Evolutionary conservation across 2,329 filamentous ascomycete genomes (phyloP), one percentile per base, ranked within the genome.

Genomic region (Cladobotryum mycophilum): DNA sequence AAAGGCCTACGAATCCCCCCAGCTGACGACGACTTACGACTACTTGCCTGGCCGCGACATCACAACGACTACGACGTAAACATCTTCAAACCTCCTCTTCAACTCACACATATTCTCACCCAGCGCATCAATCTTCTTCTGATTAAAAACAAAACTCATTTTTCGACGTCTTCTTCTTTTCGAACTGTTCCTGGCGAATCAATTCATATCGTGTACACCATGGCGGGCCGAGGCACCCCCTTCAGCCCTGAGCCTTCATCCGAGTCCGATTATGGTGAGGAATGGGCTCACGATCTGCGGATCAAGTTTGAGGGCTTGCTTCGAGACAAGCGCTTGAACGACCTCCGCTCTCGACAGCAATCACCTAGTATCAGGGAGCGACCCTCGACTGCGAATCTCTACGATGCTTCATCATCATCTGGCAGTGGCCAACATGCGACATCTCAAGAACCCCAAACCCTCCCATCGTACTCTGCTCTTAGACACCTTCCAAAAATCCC

Each of bases 291-390:
- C 61, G 88, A 90, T 53, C 74, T 97, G 61, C 85, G 88, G 47
- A 74, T 86, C 61, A 86, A 89, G 64, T 96, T 96, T 68, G 89
- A 95, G 66, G 86, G 90, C 57, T 75, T 95, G 54, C 78, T 97
- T 64, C 86, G 88, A 67, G 89, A 88, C 52, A 91, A 88, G 74
- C 82, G 90, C 67, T 83, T 96, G 76, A 91, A 89, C 66, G 88
- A 91, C 56, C 77, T 96, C 34, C 70, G 71, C 47, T 64, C 69
- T 25, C 83, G 86, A 60, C 80, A 83, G 58, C 74, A 76, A 49
- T 82, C 84, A 33, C 77, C 85, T 76, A 38, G 57, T 72, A 74
- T 55, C 51, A 60, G 69, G 55, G 78, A 82, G 58, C 70, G 71
- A 48, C 64, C 74, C 1, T 80, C 81, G 4, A 76, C 73, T 15